These are phyloP conservation scores for Cucumis sativus DNA, from an alignment of 306 rosid genomes.

Conservation along the genomic window DNA sequence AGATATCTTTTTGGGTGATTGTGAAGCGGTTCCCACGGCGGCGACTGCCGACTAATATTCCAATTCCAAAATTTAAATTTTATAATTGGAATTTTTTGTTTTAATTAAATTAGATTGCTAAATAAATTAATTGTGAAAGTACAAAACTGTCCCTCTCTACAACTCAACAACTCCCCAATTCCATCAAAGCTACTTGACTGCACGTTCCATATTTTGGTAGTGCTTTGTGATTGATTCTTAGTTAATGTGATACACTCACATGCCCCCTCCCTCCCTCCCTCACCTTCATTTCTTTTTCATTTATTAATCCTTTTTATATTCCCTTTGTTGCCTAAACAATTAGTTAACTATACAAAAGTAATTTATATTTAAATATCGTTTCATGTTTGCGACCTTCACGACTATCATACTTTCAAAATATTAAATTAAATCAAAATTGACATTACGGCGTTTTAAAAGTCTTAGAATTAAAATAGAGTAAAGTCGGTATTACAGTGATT, in stretches of 20 bases:
- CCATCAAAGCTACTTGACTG: background rate
- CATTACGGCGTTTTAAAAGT: no score
- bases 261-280: background rate
- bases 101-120: no score
- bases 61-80: background rate
- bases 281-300: background rate
- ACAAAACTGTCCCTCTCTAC: background rate
- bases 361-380: no score
- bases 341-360: no score
- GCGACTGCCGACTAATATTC: constrained; percentile 9
- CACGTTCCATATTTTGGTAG: background rate
- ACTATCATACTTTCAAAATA: no score
- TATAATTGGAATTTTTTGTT: no score
- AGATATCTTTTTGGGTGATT: background rate
- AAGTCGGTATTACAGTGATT: accelerated
- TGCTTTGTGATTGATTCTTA: background rate
- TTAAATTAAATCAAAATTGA: no score
- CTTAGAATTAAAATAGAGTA: no score
- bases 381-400: no score
- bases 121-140: background rate
- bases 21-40: background rate
- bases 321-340: no score
- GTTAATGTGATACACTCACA: background rate
- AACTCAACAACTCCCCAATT: background rate
- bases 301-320: no score